phyloP scores from a whole-genome alignment of 352 stramenopile genomes.

The Phytophthora cajani region DNA sequence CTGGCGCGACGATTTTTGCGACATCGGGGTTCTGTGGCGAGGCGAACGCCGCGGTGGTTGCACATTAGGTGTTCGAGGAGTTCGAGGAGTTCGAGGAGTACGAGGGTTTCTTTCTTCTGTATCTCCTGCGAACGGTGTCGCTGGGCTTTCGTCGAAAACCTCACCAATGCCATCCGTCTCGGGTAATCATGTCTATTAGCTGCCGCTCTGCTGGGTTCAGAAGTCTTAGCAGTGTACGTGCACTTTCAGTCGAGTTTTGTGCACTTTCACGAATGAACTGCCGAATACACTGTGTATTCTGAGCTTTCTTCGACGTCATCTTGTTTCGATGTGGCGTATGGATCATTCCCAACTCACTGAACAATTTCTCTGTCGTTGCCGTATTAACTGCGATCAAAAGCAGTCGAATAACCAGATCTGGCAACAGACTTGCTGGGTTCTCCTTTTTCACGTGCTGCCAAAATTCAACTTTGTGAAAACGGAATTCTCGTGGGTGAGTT shows the following conservation, averaged over 20 bases:
- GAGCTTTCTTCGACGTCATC: neutral
- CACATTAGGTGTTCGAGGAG: neutral
- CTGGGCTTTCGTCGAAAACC: neutral
- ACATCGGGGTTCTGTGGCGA: neutral
- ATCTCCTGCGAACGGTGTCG: neutral
- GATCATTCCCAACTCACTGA: neutral
- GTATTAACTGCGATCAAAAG: conserved; percentile 3
- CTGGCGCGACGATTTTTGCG: neutral
- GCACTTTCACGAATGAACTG: conserved; percentile 1
- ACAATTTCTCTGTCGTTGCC: conserved; percentile 1
- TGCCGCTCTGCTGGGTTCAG: neutral
- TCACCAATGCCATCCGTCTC: neutral
- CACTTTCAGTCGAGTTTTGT: neutral
- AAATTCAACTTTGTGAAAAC: neutral
- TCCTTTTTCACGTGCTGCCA: neutral
- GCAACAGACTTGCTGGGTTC: neutral
- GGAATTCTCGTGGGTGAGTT: neutral
- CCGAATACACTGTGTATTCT: neutral
- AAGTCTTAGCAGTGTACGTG: neutral
- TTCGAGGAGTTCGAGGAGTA: too few species aligned
- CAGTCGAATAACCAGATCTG: conserved; percentile 3
- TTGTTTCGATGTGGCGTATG: neutral
- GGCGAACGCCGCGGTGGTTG: neutral
- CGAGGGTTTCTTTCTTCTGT: neutral
- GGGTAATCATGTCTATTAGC: neutral